Base-by-base conservation (phyloP, 345 rosid species). In the Litchi chinensis region DNA sequence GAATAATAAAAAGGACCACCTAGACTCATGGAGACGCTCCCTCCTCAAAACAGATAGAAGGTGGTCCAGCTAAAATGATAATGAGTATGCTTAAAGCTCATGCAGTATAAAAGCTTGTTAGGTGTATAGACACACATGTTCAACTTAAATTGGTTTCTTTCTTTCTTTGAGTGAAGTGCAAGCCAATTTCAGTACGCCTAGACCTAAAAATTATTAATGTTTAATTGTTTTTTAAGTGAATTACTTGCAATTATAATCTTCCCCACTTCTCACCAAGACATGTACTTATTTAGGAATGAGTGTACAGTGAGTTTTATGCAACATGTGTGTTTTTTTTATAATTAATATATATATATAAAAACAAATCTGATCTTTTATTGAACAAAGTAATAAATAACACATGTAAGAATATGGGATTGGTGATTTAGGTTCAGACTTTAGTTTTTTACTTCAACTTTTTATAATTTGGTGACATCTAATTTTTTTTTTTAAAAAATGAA, bases 131-230 rank as follows among this genome's bases (percentile, higher is more conserved):
- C 3, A 32, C 37, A 32, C 37, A 46, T 46, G 52, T 46, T 46
- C 52, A 46, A 46, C 10, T 46, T 46, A 46, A 46, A 46, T 6
- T 46, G 52, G 7, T 56, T 56, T 56, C 2, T 18, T 57, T 48
- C 4, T 65, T 62, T 48, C 76, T 52, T 79, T n/a, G 76, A 77
- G 81, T 83, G 82, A 63, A 73, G 68, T 79, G 59, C 75, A 79
- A 83, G 82, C 63, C 21, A 64, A 46, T 26, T 16, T 37, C 65
- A 37, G 19, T 48, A 2, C n/a, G 18, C 62, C 32, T 43, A 19
- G 44, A 0, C 12, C 24, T 57, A 48, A 41, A 62, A 41, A 62
- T 74, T 40, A 62, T 72, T 32, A 22, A 6, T 5, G 62, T 52
- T 52, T 26, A 7, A 13, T 50, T 64, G 5, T 65, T 12, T 65